Evolutionary conservation across 1,284 basidiomycete species (phyloP).

Genomic region (Malassezia furfur): DNA sequence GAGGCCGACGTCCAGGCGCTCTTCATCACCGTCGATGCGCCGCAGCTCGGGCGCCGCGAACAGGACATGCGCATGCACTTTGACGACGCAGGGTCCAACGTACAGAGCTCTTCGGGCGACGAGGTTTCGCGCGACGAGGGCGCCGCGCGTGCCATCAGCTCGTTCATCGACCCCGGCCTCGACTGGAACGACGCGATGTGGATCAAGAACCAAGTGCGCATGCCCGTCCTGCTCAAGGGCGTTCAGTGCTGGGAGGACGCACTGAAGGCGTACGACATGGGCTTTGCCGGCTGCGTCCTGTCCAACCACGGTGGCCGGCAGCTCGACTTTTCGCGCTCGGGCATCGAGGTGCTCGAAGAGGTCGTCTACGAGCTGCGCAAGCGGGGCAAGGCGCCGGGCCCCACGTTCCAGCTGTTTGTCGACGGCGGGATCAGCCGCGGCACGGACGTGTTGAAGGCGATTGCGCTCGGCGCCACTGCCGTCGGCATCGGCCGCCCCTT

Average conservation of each 20-base stretch:
- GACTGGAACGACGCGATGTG: conserved; percentile 59
- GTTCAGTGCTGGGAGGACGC: conserved; percentile 59
- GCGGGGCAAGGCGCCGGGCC: conserved; percentile 54
- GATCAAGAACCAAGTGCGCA: conserved; percentile 63
- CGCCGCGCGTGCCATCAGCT: conserved; percentile 51
- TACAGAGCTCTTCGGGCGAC: conserved; percentile 41
- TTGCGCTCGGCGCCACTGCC: conserved; percentile 78
- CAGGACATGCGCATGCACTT: conserved; percentile 54
- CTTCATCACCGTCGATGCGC: conserved; percentile 81
- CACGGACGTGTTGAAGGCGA: conserved; percentile 65
- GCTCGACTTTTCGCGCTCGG: conserved; percentile 39
- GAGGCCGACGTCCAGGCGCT: conserved; percentile 66
- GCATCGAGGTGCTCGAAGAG: conserved; percentile 45
- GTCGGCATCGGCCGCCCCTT: conserved; percentile 82
- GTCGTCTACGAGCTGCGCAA: conserved; percentile 60
- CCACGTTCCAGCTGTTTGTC: conserved; percentile 63
- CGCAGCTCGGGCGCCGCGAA: conserved; percentile 75
- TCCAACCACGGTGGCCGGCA: conserved; percentile 52
- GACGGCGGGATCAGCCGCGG: conserved; percentile 79
- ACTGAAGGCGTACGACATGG: conserved; percentile 55
- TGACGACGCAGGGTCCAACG: conserved; percentile 45
- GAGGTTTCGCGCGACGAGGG: conserved; percentile 28
- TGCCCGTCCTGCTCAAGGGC: conserved; percentile 78
- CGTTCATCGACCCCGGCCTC: conserved; percentile 52
- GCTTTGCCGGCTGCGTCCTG: conserved; percentile 50